Evolutionary conservation across 257 asterid species (phyloP).

Genomic region (Datura wrightii): DNA sequence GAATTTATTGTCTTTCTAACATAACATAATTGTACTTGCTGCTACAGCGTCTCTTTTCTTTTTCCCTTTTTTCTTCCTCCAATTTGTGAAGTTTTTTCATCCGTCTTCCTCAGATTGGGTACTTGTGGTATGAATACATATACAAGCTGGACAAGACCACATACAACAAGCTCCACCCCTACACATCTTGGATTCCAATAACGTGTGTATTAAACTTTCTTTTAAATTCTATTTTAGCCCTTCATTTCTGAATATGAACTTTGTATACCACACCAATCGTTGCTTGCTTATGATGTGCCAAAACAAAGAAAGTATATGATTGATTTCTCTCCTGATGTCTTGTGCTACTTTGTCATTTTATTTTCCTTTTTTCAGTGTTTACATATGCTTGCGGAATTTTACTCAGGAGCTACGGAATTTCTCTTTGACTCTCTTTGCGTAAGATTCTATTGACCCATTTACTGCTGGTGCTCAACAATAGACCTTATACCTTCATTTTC

Average conservation of each 20-base stretch:
- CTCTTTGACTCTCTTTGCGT: constrained; percentile 93
- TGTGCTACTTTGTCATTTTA: constrained; percentile 38
- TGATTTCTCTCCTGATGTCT: constrained; percentile 20
- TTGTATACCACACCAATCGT: background rate
- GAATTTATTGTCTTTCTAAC: background rate
- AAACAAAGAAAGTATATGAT: background rate
- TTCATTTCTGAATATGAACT: background rate
- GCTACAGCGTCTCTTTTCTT: constrained; percentile 7
- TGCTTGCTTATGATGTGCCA: background rate
- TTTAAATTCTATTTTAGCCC: background rate
- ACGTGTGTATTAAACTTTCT: constrained; percentile 56
- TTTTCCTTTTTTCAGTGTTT: constrained; percentile 60
- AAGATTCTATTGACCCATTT: constrained; percentile 46
- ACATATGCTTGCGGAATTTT: constrained; percentile 87
- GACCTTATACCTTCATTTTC: constrained; percentile 24
- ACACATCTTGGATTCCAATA: constrained; percentile 99
- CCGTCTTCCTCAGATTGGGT: constrained; percentile 44
- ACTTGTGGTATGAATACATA: constrained; percentile 83
- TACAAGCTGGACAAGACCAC: constrained; percentile 90
- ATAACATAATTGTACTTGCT: background rate
- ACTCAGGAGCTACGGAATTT: constrained; percentile 79
- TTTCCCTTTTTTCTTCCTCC: background rate
- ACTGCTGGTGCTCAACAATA: background rate
- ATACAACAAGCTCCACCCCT: constrained; percentile 94
- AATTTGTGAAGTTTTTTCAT: background rate